Percentiles rank a stretch among this genome's conserved stretches.
Conservation (phyloP, 352 stramenopile species). For the Phytophthora hibernalis region DNA sequence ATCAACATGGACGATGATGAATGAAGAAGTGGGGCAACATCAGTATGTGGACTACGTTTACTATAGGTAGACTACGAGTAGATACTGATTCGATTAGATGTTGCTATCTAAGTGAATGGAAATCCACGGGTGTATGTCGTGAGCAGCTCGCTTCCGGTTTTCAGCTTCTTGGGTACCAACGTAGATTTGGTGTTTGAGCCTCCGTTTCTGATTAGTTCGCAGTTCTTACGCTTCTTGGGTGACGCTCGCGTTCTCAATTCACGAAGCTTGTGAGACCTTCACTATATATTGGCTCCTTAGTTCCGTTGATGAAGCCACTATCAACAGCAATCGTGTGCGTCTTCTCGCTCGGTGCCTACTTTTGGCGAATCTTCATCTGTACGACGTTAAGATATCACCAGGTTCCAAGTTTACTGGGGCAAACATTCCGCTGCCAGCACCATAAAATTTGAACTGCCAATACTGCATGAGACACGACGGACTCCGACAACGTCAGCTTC, state of each 20-base stretch:
- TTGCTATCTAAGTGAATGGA: background rate
- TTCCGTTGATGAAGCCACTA: background rate
- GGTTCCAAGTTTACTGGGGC: background rate
- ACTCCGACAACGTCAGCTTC: background rate
- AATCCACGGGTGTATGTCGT: background rate
- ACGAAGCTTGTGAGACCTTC: background rate
- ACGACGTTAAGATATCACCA: background rate
- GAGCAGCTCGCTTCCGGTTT: background rate
- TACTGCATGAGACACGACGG: background rate
- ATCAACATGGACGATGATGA: too few species aligned
- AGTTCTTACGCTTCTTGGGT: background rate
- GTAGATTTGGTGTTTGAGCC: background rate
- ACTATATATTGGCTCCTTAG: background rate
- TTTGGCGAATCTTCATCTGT: background rate
- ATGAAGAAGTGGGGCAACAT: too few species aligned
- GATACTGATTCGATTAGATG: too few species aligned
- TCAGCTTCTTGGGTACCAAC: background rate
- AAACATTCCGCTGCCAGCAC: background rate
- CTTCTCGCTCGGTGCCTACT: background rate
- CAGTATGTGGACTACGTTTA: too few species aligned
- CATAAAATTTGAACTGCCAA: background rate
- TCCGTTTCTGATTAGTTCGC: background rate
- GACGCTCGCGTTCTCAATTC: background rate
- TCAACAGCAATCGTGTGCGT: background rate
- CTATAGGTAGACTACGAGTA: too few species aligned